Evolutionary conservation across 345 rosid species (phyloP), one percentile per base, ranked within the genome.

Genomic region (Triadica sebifera): DNA sequence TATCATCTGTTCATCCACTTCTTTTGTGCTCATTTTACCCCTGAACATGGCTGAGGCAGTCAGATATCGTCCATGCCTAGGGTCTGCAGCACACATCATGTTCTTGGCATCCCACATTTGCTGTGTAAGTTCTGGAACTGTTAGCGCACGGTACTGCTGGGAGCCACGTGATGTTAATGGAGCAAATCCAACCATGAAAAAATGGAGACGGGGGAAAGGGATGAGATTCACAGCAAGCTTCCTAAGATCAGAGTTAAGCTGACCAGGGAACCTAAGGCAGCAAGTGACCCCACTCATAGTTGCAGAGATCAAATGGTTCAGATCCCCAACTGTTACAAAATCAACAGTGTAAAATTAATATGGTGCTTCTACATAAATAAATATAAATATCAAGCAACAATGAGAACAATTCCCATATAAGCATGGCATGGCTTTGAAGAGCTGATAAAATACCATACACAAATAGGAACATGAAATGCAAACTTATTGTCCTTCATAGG

Each of bases 21-120:
- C 78, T 13, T 75, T 75, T 7, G 78, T 75, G 78, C 78, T 75
- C 78, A 75, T 75, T 53, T 75, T 75, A 67, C 78, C 78, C 72
- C 78, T 20, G 78, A 75, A 75, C 78, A 75, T 75, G 49, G 78
- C 78, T 13, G 78, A 75, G 66, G 78, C 78, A 25, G 72, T 75
- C 39, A 75, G 50, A 24, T 75, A 75, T 37, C 78, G 78, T 0
- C 76, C 78, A 4, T 75, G 78, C 29, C 78, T 72, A 12, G 78
- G 78, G 25, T 75, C 78, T 13, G 78, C 78, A 1, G 78, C 78
- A 3, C 78, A 75, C 78, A 75, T 75, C 78, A 75, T 75, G 72
- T 75, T 75, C 78, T 75, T 75, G 0, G 78, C 45, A 67, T 75
- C 78, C 78, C 78, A 75, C 78, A 75, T 75, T 39, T 75, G 78